Evolutionary conservation across 768 basidiomycete genomes (phyloP).

Genomic region (Chalciporus chontae): DNA sequence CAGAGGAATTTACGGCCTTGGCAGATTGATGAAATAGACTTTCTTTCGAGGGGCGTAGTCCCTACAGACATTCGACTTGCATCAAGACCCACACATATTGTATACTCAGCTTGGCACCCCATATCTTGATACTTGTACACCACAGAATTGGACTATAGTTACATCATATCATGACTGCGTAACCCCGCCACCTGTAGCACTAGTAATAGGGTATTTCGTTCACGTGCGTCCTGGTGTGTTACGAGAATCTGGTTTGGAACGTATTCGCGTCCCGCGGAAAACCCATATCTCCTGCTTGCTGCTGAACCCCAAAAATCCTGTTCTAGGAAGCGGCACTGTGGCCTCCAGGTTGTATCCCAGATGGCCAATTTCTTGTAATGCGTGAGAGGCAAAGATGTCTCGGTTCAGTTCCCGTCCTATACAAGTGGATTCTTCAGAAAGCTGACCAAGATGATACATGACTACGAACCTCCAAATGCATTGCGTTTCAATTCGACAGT

Average conservation of each 20-base stretch:
- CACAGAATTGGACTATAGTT: neutral
- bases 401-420: conserved; percentile 46
- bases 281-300: conserved; percentile 59
- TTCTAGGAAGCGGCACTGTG: conserved; percentile 54
- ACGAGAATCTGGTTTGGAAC: conserved; percentile 29
- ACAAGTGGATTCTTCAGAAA: conserved; percentile 3
- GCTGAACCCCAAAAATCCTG: conserved; percentile 36
- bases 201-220: conserved; percentile 1
- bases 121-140: conserved; percentile 13
- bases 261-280: conserved; percentile 45
- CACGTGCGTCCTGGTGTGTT: conserved; percentile 19
- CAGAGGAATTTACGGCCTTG: conserved; percentile 29
- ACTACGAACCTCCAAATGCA: conserved; percentile 31
- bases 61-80: neutral
- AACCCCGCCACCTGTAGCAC: neutral
- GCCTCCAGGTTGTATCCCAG: conserved; percentile 64
- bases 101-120: neutral
- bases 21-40: conserved; percentile 29
- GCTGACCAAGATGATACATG: neutral
- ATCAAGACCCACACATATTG: conserved; percentile 1
- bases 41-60: neutral
- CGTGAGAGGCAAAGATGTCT: conserved; percentile 55
- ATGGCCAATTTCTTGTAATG: conserved; percentile 54
- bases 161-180: neutral
- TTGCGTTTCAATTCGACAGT: conserved; percentile 53